Base-by-base conservation (phyloP, 2,329 filamentous ascomycete genomes). In the Pyricularia sp. region DNA sequence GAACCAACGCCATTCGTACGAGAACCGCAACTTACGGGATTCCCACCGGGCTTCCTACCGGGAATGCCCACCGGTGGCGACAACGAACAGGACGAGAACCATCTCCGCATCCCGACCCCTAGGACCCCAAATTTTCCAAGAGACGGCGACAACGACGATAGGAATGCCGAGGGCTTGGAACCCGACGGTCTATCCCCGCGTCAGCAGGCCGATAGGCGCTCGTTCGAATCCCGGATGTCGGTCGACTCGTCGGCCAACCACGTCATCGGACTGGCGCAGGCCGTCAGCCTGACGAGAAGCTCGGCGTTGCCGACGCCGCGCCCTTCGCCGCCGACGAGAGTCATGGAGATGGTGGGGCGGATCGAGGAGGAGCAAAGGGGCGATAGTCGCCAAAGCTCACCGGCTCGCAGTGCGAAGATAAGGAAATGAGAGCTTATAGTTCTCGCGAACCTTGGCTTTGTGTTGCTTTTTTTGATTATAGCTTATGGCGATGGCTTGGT, bases 311-410 rank as follows among this genome's bases (percentile, higher is more conserved):
- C 59, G 26, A 26, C 23, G 28, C 23, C 59, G 12, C 59, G 59
- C 3, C 69, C 70, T 67, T 31, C 31, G 10, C 36, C 66, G 69
- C 31, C 67, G 71, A 82, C 82, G 17, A 76, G 81, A 50, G 86
- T 88, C 31, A 74, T 85, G 65, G 79, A 81, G 64, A 86, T 88
- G 84, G 84, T 88, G 58, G 81, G 87, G 73, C 81, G 78, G 70
- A 80, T 88, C 70, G 86, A 88, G 79, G 80, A 67, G 50, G 31
- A 61, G 67, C 5, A n/a, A 12, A 67, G 67, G 26, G 30, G 75
- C 42, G 75, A 77, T 68, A 84, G 81, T 70, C 61, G 69, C 68
- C 79, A 80, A 28, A 75, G 72, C 4, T 85, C 83, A 70, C 78
- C 82, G 26, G 74, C 68, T 64, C 68, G n/a, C 26, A 26, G 42